Percentiles rank a stretch among this genome's conserved stretches.
Conservation (phyloP, 2,329 filamentous ascomycete genomes). For the Kalaharituber pfeilii region DNA sequence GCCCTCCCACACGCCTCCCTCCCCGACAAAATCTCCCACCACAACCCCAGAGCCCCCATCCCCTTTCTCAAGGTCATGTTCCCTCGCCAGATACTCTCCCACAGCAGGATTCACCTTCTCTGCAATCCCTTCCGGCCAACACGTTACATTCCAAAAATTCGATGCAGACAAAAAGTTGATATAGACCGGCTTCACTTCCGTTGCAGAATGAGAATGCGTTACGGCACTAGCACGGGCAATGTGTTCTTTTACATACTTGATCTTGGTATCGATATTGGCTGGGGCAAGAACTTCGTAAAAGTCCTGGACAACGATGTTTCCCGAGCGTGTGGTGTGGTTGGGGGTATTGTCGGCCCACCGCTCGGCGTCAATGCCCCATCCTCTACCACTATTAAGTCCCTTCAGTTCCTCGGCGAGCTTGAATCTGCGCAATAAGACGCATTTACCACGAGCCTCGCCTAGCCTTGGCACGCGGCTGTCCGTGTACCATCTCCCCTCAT, state of each 20-base stretch:
- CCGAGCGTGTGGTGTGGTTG: slow-evolving; percentile 51
- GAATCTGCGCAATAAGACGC: slow-evolving; percentile 74
- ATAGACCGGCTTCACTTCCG: slow-evolving; percentile 44
- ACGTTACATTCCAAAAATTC: slow-evolving; percentile 83
- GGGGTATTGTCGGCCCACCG: slow-evolving; percentile 79
- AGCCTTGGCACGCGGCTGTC: slow-evolving; percentile 59
- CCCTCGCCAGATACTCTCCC: slow-evolving; percentile 5
- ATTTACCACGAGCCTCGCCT: slow-evolving; percentile 61
- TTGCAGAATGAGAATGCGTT: slow-evolving; percentile 22
- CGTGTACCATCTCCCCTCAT: slow-evolving; percentile 53
- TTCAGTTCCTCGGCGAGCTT: slow-evolving; percentile 40
- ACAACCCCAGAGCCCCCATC: slow-evolving; percentile 73
- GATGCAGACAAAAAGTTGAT: slow-evolving; percentile 82
- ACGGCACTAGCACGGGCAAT: slow-evolving; percentile 48
- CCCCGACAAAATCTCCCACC: slow-evolving; percentile 84
- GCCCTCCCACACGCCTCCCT: slow-evolving; percentile 76
- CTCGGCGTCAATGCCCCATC: slow-evolving; percentile 45
- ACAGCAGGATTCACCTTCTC: slow-evolving; percentile 65
- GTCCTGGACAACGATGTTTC: slow-evolving; percentile 72
- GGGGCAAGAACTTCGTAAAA: slow-evolving; percentile 75
- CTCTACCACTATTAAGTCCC: slow-evolving; percentile 29
- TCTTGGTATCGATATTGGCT: slow-evolving; percentile 63
- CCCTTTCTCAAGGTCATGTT: slow-evolving; percentile 27
- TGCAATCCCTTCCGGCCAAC: slow-evolving; percentile 88
- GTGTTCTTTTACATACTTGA: slow-evolving; percentile 53